Evolutionary conservation across 495 filamentous ascomycete species (phyloP), one percentile per base, ranked within the genome.

Genomic region (Xanthoparmelia taractica): DNA sequence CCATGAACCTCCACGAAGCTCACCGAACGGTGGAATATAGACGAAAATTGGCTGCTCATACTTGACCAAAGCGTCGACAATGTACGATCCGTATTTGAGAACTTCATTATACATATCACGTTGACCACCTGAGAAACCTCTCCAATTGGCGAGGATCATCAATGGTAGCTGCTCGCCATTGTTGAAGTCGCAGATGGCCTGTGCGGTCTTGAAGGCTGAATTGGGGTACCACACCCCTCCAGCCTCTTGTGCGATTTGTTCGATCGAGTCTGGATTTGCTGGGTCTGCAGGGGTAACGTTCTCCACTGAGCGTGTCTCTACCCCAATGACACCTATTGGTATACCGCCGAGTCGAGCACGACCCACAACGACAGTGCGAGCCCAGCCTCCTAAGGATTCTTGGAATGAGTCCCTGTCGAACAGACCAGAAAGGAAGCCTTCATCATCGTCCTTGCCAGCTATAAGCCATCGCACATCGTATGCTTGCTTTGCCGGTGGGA

Each of bases 61-160:
- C 75, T 96, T 94, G 82, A 96, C 92, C 37, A 98, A 84, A 50
- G 94, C 92, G 73, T 98, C 94, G 65, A 98, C 94, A 69, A 98
- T 98, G 82, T 92, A 96, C 18, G 91, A 96, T 68, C 94, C 94
- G 73, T 98, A 98, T 81, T 98, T 98, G 74, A 98, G 85, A 12
- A 98, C 95, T 76, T 98, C 94, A 78, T 97, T 96, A 85, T 96
- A 98, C 94, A 98, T 98, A 75, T 98, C 94, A 69, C 92, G 90
- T 78, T 98, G 94, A 58, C 94, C 94, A 80, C 94, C 94, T 61
- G 94, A 97, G 89, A 98, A 98, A 78, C 94, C 94, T 83, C 94
- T 84, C 94, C 94, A 98, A 83, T 98, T 98, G 75, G 94, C 94
- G 56, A 98, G 83, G 76, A 98, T 97, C 91, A 98, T 97, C 64